Conservation (phyloP, 768 basidiomycete genomes). For the Lactarius evosmus region DNA sequence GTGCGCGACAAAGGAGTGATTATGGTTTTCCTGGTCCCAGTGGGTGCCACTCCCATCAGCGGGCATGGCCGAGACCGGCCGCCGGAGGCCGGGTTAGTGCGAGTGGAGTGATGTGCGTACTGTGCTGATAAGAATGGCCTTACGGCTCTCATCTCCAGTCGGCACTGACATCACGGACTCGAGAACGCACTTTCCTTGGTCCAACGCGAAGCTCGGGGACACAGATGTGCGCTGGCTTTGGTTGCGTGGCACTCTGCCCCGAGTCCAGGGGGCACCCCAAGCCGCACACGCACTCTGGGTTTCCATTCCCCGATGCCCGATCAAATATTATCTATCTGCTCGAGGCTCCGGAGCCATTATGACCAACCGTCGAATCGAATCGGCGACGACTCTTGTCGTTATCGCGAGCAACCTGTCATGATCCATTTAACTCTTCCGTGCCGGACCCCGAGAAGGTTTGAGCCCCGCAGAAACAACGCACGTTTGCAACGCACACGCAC, state of each 20-base stretch:
- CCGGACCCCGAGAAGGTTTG: neutral
- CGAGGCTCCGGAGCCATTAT: neutral
- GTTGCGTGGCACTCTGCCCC: neutral
- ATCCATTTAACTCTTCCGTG: neutral
- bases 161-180: neutral
- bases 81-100: constrained; percentile 8
- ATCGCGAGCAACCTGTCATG: neutral
- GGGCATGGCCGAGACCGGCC: neutral
- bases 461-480: neutral
- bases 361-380: neutral
- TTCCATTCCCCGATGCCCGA: neutral
- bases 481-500: neutral
- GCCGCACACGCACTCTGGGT: neutral
- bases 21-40: neutral
- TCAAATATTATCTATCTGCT: neutral
- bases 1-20: constrained; percentile 4
- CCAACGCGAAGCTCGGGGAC: neutral
- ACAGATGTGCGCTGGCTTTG: neutral
- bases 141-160: neutral
- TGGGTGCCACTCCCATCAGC: neutral
- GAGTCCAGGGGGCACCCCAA: neutral
- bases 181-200: neutral
- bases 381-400: neutral
- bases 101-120: neutral
- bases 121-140: neutral